A percentile compares a stretch with the other conserved stretches of the same genome.
phyloP scores from a whole-genome alignment of 23 red algal genomes.

The Gracilaria caudata region DNA sequence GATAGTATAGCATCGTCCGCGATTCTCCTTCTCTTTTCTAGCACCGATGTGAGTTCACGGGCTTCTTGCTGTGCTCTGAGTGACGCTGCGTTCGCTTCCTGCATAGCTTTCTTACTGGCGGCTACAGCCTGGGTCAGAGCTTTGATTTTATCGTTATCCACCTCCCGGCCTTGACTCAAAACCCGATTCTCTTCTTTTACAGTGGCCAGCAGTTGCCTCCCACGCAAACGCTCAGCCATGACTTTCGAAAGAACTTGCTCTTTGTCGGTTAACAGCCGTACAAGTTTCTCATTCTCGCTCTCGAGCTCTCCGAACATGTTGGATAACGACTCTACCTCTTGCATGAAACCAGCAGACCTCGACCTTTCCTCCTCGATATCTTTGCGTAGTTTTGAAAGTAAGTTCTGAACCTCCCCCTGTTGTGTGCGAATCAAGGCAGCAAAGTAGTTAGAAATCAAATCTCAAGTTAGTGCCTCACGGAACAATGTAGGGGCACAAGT shows the following conservation, averaged over 20 bases:
- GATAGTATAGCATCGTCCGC: conserved; percentile 55
- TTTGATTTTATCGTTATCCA: conserved; percentile 78
- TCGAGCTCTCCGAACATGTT: conserved; percentile 78
- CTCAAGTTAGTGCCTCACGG: background rate
- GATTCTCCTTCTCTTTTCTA: conserved; percentile 62
- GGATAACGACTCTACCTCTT: conserved; percentile 88
- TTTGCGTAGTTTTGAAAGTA: conserved; percentile 18
- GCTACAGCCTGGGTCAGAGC: conserved; percentile 53
- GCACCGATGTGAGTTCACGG: conserved; percentile 30
- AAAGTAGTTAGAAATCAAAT: conserved; percentile 8
- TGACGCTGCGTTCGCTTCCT: conserved; percentile 50
- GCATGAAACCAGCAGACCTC: conserved; percentile 76
- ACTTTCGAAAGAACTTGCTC: conserved; percentile 86
- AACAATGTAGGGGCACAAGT: background rate
- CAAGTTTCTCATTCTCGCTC: conserved; percentile 69
- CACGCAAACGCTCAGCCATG: conserved; percentile 79
- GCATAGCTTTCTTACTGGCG: conserved; percentile 54
- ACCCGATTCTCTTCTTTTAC: conserved; percentile 88
- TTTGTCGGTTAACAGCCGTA: conserved; percentile 79
- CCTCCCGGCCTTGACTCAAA: conserved; percentile 61
- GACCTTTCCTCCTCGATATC: conserved; percentile 70
- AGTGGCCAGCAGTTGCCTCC: conserved; percentile 80
- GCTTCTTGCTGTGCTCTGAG: conserved; percentile 50
- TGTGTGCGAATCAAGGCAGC: background rate
- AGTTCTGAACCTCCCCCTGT: conserved; percentile 13